These are phyloP conservation scores for Lachancea nothofagi DNA, from an alignment of 805 yeast species.

Conservation along the genomic window DNA sequence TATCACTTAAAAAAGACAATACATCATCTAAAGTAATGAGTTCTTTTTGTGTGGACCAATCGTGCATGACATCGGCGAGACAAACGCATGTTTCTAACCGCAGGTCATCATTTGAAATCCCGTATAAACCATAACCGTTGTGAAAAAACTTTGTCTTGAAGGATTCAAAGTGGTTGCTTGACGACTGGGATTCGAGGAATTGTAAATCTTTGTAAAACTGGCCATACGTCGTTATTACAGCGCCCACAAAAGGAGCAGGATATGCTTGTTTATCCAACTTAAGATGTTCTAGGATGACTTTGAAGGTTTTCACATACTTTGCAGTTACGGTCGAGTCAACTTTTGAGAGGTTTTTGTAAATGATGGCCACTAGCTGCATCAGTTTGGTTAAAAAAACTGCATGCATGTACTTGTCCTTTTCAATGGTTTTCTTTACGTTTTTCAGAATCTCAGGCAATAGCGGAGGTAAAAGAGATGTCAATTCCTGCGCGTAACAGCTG, in stretches of 20 bases:
- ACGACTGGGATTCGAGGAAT: constrained; percentile 21
- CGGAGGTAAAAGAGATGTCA: constrained; percentile 34
- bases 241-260: constrained; percentile 25
- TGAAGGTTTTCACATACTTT: constrained; percentile 27
- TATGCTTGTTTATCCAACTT: constrained; percentile 20
- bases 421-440: constrained; percentile 32
- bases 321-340: constrained; percentile 11
- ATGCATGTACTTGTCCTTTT: constrained; percentile 30
- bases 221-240: constrained; percentile 25
- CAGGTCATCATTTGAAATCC: constrained; percentile 27
- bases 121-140: constrained; percentile 26
- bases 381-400: constrained; percentile 27
- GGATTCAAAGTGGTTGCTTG: constrained; percentile 12
- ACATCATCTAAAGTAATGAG: constrained; percentile 18
- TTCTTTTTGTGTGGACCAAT: constrained; percentile 15
- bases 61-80: constrained; percentile 34
- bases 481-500: constrained; percentile 31
- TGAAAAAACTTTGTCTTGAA: constrained; percentile 22
- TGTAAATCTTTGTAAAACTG: constrained; percentile 18
- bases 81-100: constrained; percentile 30
- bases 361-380: constrained; percentile 20
- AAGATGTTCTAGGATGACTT: constrained; percentile 19
- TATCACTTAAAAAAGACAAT: constrained; percentile 20
- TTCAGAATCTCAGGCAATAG: constrained; percentile 29
- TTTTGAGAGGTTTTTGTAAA: constrained; percentile 14